These are phyloP conservation scores for Cryptosporidium sp. DNA, from an alignment of 169 alveolate species.

Conservation along the genomic window DNA sequence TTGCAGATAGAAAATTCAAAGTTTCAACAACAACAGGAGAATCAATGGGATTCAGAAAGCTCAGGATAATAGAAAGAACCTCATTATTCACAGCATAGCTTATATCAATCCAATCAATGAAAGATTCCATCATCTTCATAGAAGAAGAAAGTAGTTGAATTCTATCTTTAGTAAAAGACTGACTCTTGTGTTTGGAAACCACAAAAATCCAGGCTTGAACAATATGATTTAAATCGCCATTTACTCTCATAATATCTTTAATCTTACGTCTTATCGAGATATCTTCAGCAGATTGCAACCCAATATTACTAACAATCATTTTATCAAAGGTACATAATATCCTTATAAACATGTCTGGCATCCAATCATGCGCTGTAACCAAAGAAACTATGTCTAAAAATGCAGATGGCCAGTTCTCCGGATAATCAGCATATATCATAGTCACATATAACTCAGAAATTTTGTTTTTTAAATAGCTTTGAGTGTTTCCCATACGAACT, in stretches of 20 bases:
- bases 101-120: constrained; percentile 63
- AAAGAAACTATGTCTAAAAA: constrained; percentile 37
- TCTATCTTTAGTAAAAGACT: neutral
- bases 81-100: constrained; percentile 61
- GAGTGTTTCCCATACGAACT: neutral
- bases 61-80: constrained; percentile 19
- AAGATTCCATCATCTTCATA: constrained; percentile 46
- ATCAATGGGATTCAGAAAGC: constrained; percentile 29
- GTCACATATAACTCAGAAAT: constrained; percentile 47
- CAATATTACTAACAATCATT: constrained; percentile 38
- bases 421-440: constrained; percentile 51
- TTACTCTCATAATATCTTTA: constrained; percentile 58
- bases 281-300: constrained; percentile 40
- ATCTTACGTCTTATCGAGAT: constrained; percentile 48
- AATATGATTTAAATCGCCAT: constrained; percentile 49
- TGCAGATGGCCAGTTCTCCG: constrained; percentile 74
- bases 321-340: constrained; percentile 52
- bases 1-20: constrained; percentile 49
- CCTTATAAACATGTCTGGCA: constrained; percentile 62
- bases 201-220: constrained; percentile 65
- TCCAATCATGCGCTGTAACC: constrained; percentile 30
- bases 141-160: constrained; percentile 45
- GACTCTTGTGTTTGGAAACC: constrained; percentile 24
- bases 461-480: constrained; percentile 21
- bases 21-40: constrained; percentile 64